Conservation (phyloP, 164 flowering plant species). For the Piper longum region DNA sequence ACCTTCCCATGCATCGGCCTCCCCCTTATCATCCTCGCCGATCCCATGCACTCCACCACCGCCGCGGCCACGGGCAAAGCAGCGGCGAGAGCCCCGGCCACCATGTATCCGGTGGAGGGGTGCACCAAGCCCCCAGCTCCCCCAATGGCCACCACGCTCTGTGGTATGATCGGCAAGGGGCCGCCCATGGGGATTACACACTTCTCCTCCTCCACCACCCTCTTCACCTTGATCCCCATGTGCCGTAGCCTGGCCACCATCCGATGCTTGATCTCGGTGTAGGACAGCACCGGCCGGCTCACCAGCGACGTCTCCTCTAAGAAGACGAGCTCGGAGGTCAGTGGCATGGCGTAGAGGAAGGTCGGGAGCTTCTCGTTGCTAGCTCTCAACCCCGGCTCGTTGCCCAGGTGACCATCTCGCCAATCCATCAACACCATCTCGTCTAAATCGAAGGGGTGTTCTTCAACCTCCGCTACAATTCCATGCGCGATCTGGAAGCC, state of each 20-base stretch:
- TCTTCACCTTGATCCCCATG: constrained; percentile 51
- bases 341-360: constrained; percentile 72
- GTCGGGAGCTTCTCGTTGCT: constrained; percentile 40
- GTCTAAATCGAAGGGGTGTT: constrained; percentile 61
- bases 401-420: constrained; percentile 62
- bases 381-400: constrained; percentile 40
- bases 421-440: constrained; percentile 83
- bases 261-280: constrained; percentile 43
- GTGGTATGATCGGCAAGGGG: constrained; percentile 61
- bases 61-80: constrained; percentile 34
- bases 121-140: constrained; percentile 60
- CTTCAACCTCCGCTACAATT: constrained; percentile 51
- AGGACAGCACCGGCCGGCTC: constrained; percentile 44
- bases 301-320: constrained; percentile 74
- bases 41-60: constrained; percentile 61
- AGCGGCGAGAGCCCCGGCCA: constrained; percentile 35
- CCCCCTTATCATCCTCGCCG: constrained; percentile 69
- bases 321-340: constrained; percentile 38
- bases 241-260: constrained; percentile 75
- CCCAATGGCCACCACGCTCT: constrained; percentile 47
- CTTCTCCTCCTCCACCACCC: constrained; percentile 58
- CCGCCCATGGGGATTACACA: constrained; percentile 89
- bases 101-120: constrained; percentile 66
- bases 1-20: constrained; percentile 25
- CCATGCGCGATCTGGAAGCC: constrained; percentile 81